Conservation (phyloP, 1,139 yeast species). For the Blastobotrys raffinosifermentans region DNA sequence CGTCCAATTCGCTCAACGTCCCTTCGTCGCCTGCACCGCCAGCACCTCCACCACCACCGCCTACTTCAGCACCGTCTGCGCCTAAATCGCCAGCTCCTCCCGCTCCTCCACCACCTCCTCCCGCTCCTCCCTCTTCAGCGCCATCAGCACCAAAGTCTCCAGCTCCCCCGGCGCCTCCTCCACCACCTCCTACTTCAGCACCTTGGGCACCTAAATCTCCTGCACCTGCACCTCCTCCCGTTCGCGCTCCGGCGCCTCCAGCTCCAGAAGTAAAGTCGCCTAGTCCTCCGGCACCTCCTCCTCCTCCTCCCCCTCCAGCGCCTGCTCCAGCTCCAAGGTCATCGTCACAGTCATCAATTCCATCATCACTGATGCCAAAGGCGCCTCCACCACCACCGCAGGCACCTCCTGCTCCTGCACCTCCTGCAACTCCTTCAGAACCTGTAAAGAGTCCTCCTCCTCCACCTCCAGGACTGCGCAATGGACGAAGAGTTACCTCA, state of each 20-base stretch:
- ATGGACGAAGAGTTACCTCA: constrained; percentile 21
- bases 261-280: constrained; percentile 16
- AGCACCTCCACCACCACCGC: constrained; percentile 21
- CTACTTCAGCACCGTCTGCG: constrained; percentile 23
- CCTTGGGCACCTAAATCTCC: constrained; percentile 21
- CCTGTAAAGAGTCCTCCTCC: constrained; percentile 15
- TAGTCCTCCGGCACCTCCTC: constrained; percentile 23
- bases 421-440: constrained; percentile 21
- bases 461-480: constrained; percentile 17
- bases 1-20: constrained; percentile 13
- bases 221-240: constrained; percentile 22
- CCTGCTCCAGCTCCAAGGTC: constrained; percentile 23
- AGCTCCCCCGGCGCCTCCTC: constrained; percentile 11
- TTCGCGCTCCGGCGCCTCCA: constrained; percentile 21
- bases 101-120: constrained; percentile 28
- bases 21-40: constrained; percentile 7
- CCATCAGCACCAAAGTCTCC: constrained; percentile 21
- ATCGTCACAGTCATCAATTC: constrained; percentile 26
- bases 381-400: constrained; percentile 24
- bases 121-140: constrained; percentile 26
- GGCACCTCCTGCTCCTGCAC: constrained; percentile 22
- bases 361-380: constrained; percentile 28
- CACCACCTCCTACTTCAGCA: constrained; percentile 9
- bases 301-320: constrained; percentile 26
- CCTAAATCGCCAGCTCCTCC: constrained; percentile 29